Conservation (phyloP, 2,329 filamentous ascomycete genomes). For the Alternaria tenuissima region DNA sequence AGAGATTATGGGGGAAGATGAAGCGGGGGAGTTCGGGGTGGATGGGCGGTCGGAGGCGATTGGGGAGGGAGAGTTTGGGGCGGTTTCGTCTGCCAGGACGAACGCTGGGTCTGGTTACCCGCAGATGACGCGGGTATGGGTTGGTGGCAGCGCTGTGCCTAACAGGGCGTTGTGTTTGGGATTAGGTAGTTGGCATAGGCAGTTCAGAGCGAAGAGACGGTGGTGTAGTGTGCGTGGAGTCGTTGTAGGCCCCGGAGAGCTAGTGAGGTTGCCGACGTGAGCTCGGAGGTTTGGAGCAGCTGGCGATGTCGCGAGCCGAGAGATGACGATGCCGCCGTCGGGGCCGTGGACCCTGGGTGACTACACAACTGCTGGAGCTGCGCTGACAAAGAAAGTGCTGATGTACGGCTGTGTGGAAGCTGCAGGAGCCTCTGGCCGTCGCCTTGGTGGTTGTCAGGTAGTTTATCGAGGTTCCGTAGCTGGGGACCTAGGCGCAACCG, state of each 20-base stretch:
- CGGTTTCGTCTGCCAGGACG: slow-evolving; percentile 77
- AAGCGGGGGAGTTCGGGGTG: slow-evolving; percentile 42
- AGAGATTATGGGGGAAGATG: slow-evolving; percentile 21
- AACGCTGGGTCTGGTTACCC: slow-evolving; percentile 49
- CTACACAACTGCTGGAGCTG: slow-evolving; percentile 10
- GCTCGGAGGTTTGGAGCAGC: slow-evolving; percentile 17
- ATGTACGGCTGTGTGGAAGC: neutral
- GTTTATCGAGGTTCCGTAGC: slow-evolving; percentile 13
- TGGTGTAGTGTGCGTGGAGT: slow-evolving; percentile 1
- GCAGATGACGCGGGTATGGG: slow-evolving; percentile 41
- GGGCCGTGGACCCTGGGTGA: slow-evolving; percentile 3
- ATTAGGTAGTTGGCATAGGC: slow-evolving; percentile 14
- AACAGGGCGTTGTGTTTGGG: slow-evolving; percentile 21
- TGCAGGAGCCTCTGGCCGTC: slow-evolving; percentile 1
- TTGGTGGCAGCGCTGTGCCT: slow-evolving; percentile 34
- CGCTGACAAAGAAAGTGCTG: neutral
- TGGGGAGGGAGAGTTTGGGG: slow-evolving; percentile 65
- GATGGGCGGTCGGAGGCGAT: slow-evolving; percentile 73
- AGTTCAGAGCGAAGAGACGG: neutral
- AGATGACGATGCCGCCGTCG: slow-evolving; percentile 14
- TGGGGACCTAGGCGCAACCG: slow-evolving; percentile 26
- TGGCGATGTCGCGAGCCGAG: slow-evolving; percentile 37
- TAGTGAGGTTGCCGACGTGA: slow-evolving; percentile 17
- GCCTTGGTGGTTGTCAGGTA: slow-evolving; percentile 12
- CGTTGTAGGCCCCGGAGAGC: slow-evolving; percentile 4